Percentiles rank a stretch among this genome's conserved stretches.
Conservation (phyloP, 1,139 yeast species). For the Zygosaccharomyces pseudobailii region DNA sequence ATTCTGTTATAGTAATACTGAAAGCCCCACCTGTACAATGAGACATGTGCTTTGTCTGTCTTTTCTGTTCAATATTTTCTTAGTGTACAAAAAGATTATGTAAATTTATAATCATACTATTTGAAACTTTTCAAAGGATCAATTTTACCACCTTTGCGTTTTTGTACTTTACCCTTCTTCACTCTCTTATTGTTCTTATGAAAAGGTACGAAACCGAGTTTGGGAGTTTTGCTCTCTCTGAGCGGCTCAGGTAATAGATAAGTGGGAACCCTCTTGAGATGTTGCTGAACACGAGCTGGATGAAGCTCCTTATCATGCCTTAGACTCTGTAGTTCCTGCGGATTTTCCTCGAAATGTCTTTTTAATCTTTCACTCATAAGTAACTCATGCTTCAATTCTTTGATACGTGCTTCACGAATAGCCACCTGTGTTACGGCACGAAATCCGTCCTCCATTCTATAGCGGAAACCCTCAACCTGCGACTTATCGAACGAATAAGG, state of each 20-base stretch:
- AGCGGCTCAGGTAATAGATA: conserved; percentile 83
- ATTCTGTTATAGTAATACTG: conserved; percentile 81
- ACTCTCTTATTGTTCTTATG: conserved; percentile 46
- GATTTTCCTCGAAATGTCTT: conserved; percentile 95
- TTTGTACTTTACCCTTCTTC: conserved; percentile 42
- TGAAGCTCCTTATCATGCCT: conserved; percentile 91
- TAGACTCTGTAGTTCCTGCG: conserved; percentile 84
- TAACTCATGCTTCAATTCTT: conserved; percentile 83
- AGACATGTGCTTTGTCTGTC: background rate
- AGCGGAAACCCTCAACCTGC: conserved; percentile 93
- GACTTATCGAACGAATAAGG: conserved; percentile 91
- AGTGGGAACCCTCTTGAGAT: conserved; percentile 88
- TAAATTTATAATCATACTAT: conserved; percentile 13
- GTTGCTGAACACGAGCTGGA: conserved; percentile 75
- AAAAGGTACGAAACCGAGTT: conserved; percentile 75
- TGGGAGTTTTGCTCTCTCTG: conserved; percentile 47
- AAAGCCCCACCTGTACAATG: conserved; percentile 40
- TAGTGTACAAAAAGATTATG: background rate
- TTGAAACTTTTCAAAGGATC: conserved; percentile 71
- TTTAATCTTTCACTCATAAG: conserved; percentile 84
- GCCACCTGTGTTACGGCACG: conserved; percentile 89
- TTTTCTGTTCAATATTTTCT: background rate
- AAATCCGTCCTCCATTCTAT: conserved; percentile 96
- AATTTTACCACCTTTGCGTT: conserved; percentile 41
- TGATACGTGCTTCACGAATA: conserved; percentile 88